Evolutionary conservation across 257 asterid genomes (phyloP).

Genomic region (Verbena officinalis): DNA sequence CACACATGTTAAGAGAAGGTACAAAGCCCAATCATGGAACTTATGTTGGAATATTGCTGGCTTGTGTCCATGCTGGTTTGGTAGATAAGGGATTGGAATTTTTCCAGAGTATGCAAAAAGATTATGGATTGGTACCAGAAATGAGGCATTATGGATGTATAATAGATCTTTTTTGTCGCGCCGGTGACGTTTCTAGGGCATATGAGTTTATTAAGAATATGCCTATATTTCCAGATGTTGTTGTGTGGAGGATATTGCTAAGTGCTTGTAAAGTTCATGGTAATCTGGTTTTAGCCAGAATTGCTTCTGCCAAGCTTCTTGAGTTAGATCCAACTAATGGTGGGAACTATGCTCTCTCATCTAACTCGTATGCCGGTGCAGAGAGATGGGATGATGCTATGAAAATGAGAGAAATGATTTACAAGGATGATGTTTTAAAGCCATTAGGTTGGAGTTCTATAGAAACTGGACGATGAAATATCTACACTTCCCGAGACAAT

Average conservation of each 20-base stretch:
- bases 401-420: constrained; percentile 41
- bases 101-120: constrained; percentile 44
- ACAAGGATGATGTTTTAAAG: constrained; percentile 32
- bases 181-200: constrained; percentile 37
- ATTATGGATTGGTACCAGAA: constrained; percentile 46
- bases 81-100: constrained; percentile 44
- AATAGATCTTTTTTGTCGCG: constrained; percentile 51
- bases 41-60: constrained; percentile 42
- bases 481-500: not conserved
- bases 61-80: constrained; percentile 54
- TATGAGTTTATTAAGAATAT: constrained; percentile 40
- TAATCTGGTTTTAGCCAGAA: constrained; percentile 37
- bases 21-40: constrained; percentile 43
- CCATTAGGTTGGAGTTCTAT: constrained; percentile 50
- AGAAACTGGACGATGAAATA: constrained; percentile 24
- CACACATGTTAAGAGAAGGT: constrained; percentile 36
- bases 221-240: constrained; percentile 42
- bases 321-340: constrained; percentile 44
- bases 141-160: constrained; percentile 56
- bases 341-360: constrained; percentile 43
- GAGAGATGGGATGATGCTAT: constrained; percentile 46
- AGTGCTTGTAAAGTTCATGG: constrained; percentile 48
- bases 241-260: constrained; percentile 48
- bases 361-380: constrained; percentile 42
- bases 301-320: constrained; percentile 41